Conservation (phyloP, 345 rosid genomes). For the Firmiana major region DNA sequence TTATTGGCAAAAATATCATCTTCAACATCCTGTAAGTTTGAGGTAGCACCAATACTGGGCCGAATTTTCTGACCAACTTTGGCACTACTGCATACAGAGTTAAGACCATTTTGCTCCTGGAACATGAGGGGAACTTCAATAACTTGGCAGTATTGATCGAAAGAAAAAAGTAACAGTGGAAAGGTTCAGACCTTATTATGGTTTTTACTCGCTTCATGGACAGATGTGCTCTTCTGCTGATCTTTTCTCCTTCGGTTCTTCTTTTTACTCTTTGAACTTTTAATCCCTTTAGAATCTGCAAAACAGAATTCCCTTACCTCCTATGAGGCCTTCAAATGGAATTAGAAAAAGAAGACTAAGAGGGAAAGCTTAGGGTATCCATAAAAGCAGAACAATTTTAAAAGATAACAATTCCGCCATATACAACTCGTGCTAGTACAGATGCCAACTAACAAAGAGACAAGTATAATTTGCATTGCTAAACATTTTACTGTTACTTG, state of each 20-base stretch:
- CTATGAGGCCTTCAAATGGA: slow-evolving; percentile 38
- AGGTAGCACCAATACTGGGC: slow-evolving; percentile 36
- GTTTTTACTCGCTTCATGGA: slow-evolving; percentile 27
- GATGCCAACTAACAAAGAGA: background rate
- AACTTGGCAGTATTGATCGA: slow-evolving; percentile 11
- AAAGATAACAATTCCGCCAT: background rate
- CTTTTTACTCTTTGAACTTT: slow-evolving; percentile 56
- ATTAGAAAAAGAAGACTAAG: slow-evolving; percentile 33
- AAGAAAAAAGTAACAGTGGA: slow-evolving; percentile 1
- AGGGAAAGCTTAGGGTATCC: slow-evolving; percentile 14
- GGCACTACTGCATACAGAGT: slow-evolving; percentile 28
- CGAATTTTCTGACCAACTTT: slow-evolving; percentile 32
- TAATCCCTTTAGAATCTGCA: slow-evolving; percentile 63
- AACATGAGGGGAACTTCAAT: slow-evolving; percentile 20
- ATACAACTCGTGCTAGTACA: background rate
- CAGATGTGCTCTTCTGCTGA: slow-evolving; percentile 38
- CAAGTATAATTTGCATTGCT: background rate
- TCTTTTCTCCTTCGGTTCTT: slow-evolving; percentile 67
- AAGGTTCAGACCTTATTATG: slow-evolving; percentile 40
- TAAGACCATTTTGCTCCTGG: slow-evolving; percentile 43
- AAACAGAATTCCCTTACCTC: slow-evolving; percentile 30
- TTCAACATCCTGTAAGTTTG: slow-evolving; percentile 34
- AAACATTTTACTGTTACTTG: background rate
- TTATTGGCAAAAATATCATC: slow-evolving; percentile 39
- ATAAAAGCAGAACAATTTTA: background rate